Evolutionary conservation across 345 rosid genomes (phyloP).

Genomic region (Salix suchowensis): DNA sequence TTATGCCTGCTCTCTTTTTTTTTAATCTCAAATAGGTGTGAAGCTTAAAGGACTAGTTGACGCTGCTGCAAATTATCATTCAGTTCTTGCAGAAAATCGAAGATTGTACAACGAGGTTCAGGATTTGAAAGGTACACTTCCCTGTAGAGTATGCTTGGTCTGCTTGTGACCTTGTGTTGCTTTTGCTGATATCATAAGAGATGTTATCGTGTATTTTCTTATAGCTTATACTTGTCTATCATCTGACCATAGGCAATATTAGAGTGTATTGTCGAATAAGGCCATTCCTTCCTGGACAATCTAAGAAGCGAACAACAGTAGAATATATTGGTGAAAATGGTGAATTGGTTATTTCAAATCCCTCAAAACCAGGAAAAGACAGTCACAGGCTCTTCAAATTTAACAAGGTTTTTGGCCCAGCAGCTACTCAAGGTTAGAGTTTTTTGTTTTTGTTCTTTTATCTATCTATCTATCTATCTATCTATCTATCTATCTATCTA

Average conservation of each 20-base stretch:
- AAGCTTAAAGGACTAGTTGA: conserved; percentile 76
- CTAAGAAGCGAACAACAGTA: conserved; percentile 59
- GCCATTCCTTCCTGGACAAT: conserved; percentile 89
- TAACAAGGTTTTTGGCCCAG: conserved; percentile 81
- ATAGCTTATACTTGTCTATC: not conserved
- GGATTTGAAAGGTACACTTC: conserved; percentile 76
- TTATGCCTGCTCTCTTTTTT: not conserved
- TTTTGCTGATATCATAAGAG: conserved; percentile 44
- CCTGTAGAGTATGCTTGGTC: not conserved
- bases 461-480: too few species aligned
- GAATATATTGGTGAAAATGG: conserved; percentile 87
- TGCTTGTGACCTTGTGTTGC: conserved; percentile 8
- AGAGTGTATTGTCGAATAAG: conserved; percentile 94
- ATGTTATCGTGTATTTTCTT: conserved; percentile 78
- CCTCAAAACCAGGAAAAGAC: conserved; percentile 76
- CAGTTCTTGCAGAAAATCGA: conserved; percentile 77
- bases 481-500: too few species aligned
- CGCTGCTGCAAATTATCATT: conserved; percentile 82
- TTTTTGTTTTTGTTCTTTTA: not conserved
- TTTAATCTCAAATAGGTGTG: conserved; percentile 39
- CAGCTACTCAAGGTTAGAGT: conserved; percentile 71
- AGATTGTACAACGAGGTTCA: conserved; percentile 90
- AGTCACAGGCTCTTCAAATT: conserved; percentile 73
- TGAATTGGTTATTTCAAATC: conserved; percentile 83
- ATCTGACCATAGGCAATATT: conserved; percentile 59